Conservation (phyloP, 108 stramenopile species). For the Cyclostephanos tholiformis region DNA sequence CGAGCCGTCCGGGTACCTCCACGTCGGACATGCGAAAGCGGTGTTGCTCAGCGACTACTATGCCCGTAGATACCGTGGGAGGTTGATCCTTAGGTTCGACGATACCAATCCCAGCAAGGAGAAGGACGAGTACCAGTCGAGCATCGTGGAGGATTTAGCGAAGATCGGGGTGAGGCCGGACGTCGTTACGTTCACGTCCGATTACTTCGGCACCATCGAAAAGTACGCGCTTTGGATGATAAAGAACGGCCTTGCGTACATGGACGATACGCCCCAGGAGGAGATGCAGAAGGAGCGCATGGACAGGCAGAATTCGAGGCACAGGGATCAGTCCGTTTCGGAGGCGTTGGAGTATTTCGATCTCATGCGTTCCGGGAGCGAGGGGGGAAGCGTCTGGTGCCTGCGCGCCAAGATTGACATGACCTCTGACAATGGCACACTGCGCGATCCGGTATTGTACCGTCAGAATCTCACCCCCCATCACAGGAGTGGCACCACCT, state of each 20-base stretch:
- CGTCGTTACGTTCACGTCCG: constrained; percentile 93
- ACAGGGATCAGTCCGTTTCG: constrained; percentile 73
- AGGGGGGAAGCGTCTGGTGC: constrained; percentile 90
- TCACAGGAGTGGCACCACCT: constrained; percentile 93
- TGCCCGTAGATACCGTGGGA: constrained; percentile 93
- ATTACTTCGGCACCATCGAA: constrained; percentile 89
- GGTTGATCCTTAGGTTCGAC: constrained; percentile 93
- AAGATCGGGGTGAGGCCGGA: constrained; percentile 88
- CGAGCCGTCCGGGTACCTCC: constrained; percentile 98
- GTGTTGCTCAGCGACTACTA: constrained; percentile 98
- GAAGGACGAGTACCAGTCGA: constrained; percentile 96
- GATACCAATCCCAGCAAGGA: constrained; percentile 99
- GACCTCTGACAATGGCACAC: constrained; percentile 93
- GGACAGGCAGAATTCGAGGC: constrained; percentile 76
- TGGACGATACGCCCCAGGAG: constrained; percentile 99
- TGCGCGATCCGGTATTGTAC: constrained; percentile 98
- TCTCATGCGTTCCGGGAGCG: constrained; percentile 81
- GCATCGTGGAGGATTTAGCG: constrained; percentile 81
- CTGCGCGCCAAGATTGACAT: constrained; percentile 98
- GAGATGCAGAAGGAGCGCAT: constrained; percentile 87
- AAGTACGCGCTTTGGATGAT: constrained; percentile 90
- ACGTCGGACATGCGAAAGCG: constrained; percentile 99
- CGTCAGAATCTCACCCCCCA: constrained; percentile 94
- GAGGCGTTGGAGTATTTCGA: constrained; percentile 87
- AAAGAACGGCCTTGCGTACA: constrained; percentile 92